These are phyloP conservation scores for Phytophthora brassicae DNA, from an alignment of 352 stramenopile species.

Conservation along the genomic window DNA sequence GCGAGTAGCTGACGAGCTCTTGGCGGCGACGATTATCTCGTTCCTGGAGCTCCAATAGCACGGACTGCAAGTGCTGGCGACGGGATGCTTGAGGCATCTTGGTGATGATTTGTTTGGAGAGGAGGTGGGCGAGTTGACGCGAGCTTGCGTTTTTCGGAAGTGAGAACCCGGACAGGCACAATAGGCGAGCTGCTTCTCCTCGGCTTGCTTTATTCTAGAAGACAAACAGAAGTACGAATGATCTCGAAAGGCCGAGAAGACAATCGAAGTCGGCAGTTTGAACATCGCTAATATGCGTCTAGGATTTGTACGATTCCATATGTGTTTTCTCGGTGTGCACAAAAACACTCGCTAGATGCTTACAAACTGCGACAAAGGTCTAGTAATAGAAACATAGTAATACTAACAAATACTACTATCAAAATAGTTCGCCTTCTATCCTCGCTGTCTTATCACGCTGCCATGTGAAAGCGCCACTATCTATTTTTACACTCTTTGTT, in stretches of 20 bases:
- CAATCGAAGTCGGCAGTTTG: not conserved
- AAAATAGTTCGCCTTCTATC: too few species aligned
- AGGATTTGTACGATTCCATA: not conserved
- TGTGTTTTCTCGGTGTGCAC: not conserved
- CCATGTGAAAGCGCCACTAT: too few species aligned
- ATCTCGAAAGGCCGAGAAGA: constrained; percentile 1
- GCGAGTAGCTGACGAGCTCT: not conserved
- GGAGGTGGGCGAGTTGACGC: not conserved
- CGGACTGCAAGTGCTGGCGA: not conserved
- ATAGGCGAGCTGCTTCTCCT: not conserved
- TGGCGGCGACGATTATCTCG: not conserved
- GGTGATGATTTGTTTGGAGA: not conserved
- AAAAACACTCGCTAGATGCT: not conserved
- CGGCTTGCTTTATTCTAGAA: not conserved
- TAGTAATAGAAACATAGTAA: too few species aligned
- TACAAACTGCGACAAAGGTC: too few species aligned
- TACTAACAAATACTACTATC: too few species aligned
- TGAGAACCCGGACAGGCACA: not conserved
- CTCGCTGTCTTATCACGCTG: too few species aligned
- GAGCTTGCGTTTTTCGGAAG: not conserved
- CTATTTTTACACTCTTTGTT: too few species aligned
- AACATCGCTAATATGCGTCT: not conserved
- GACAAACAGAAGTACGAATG: not conserved
- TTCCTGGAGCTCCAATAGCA: too few species aligned
- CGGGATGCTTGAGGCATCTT: not conserved